Evolutionary conservation across 2,329 filamentous ascomycete genomes (phyloP).

Genomic region (Metarhizium album): DNA sequence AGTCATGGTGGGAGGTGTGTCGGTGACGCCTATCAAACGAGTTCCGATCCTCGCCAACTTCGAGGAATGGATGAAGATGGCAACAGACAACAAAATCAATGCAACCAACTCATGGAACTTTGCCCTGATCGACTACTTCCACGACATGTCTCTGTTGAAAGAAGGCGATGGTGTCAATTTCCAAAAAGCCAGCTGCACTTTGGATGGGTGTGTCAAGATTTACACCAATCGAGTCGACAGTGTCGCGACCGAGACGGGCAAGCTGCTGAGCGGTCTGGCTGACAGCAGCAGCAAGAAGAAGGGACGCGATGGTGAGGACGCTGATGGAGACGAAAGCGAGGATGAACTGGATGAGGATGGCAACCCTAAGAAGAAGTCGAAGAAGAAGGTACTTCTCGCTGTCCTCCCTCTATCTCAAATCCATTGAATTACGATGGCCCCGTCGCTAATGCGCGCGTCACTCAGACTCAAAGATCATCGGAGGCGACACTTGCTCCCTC

Average conservation of each 20-base stretch:
- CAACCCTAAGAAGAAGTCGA: constrained; percentile 50
- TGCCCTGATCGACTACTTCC: constrained; percentile 98
- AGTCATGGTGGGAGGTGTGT: constrained; percentile 58
- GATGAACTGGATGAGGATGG: constrained; percentile 53
- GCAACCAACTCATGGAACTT: constrained; percentile 99
- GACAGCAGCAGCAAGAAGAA: constrained; percentile 73
- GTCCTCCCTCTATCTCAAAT: not conserved
- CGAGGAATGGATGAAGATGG: constrained; percentile 99
- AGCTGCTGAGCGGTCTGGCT: constrained; percentile 83
- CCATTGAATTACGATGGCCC: constrained; percentile 6
- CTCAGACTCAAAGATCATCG: constrained; percentile 60
- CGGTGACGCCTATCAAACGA: constrained; percentile 90
- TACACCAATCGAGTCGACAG: constrained; percentile 98
- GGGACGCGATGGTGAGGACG: constrained; percentile 51
- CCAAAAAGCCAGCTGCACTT: constrained; percentile 92
- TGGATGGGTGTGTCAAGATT: constrained; percentile 98
- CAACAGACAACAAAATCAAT: constrained; percentile 98
- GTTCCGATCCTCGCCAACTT: constrained; percentile 95
- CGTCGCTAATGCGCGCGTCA: not conserved
- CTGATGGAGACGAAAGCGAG: constrained; percentile 57
- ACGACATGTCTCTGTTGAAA: constrained; percentile 95
- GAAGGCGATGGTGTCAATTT: constrained; percentile 98
- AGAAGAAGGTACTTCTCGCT: constrained; percentile 55
- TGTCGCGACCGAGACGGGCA: constrained; percentile 93
- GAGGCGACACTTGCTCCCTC: constrained; percentile 89